Percentiles rank a stretch among this genome's conserved stretches.
These are phyloP conservation scores for Dichotomocladium elegans DNA, from an alignment of 371 early-diverging fungal genomes.

Conservation along the genomic window DNA sequence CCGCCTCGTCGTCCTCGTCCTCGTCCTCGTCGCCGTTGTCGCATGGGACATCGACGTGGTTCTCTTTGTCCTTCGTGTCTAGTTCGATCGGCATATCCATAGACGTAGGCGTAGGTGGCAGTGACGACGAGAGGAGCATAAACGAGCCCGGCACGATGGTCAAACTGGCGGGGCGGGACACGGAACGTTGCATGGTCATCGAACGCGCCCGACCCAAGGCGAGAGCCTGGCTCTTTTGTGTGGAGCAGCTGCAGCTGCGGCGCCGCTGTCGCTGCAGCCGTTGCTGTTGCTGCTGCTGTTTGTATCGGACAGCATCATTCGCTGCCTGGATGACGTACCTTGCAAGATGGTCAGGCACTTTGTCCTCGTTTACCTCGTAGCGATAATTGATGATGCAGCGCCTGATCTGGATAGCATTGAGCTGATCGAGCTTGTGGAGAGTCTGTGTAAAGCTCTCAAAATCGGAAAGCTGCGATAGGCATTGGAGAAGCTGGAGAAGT, in stretches of 20 bases:
- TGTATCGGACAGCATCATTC: conserved; percentile 54
- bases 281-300: conserved; percentile 31
- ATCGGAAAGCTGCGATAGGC: conserved; percentile 63
- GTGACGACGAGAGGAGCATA: conserved; percentile 18
- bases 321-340: conserved; percentile 67
- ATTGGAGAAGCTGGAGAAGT: conserved; percentile 78
- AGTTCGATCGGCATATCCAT: conserved; percentile 18
- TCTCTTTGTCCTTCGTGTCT: neutral
- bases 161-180: conserved; percentile 29
- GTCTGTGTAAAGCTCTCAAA: conserved; percentile 70
- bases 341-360: conserved; percentile 67
- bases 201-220: conserved; percentile 11
- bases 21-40: conserved; percentile 6
- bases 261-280: conserved; percentile 34
- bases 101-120: conserved; percentile 13
- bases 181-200: conserved; percentile 22
- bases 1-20: conserved; percentile 30
- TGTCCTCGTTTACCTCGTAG: conserved; percentile 81
- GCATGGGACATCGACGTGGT: neutral
- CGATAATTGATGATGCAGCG: conserved; percentile 75
- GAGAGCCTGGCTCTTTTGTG: conserved; percentile 10
- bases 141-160: conserved; percentile 26
- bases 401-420: conserved; percentile 71
- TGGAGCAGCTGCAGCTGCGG: too few species aligned
- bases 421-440: conserved; percentile 52